phyloP scores from a whole-genome alignment of 2,329 filamentous ascomycete species.

The Akanthomyces uredinophilus region DNA sequence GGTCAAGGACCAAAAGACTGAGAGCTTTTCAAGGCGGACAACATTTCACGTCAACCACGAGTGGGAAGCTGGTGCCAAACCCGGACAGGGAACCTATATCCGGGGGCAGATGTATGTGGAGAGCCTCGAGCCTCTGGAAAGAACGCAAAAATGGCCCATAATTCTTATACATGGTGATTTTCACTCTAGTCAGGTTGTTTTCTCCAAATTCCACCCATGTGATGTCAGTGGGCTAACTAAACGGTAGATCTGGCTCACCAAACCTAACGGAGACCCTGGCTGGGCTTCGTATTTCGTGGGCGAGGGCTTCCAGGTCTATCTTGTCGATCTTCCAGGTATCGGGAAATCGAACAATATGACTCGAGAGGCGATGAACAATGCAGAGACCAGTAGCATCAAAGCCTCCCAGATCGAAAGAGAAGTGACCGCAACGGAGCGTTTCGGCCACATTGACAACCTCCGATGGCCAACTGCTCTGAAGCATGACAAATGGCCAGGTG shows the following conservation, averaged over 20 bases:
- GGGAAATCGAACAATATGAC: conserved; percentile 31
- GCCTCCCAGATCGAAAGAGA: conserved; percentile 24
- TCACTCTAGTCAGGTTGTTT: conserved; percentile 29
- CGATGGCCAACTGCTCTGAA: conserved; percentile 23
- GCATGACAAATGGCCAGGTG: conserved; percentile 38
- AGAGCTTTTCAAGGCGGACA: not conserved
- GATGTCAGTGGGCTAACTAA: not conserved
- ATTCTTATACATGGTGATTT: conserved; percentile 33
- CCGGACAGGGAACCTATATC: conserved; percentile 17
- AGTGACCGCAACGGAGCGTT: conserved; percentile 28
- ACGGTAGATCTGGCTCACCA: conserved; percentile 37
- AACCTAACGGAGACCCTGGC: conserved; percentile 40
- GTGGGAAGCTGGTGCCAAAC: conserved; percentile 18
- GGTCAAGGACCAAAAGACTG: not conserved
- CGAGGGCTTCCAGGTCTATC: conserved; percentile 37
- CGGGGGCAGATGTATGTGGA: conserved; percentile 34
- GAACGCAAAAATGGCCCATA: conserved; percentile 22
- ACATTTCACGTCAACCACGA: conserved; percentile 25
- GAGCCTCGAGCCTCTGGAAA: conserved; percentile 21
- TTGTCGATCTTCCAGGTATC: conserved; percentile 37
- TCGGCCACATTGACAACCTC: not conserved
- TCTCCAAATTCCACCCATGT: not conserved
- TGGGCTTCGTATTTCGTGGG: conserved; percentile 42
- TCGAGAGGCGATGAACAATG: conserved; percentile 18
- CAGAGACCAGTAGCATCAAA: conserved; percentile 16